Base-by-base conservation (phyloP, 176 grass and related monocot species). In the Raddia distichophylla region DNA sequence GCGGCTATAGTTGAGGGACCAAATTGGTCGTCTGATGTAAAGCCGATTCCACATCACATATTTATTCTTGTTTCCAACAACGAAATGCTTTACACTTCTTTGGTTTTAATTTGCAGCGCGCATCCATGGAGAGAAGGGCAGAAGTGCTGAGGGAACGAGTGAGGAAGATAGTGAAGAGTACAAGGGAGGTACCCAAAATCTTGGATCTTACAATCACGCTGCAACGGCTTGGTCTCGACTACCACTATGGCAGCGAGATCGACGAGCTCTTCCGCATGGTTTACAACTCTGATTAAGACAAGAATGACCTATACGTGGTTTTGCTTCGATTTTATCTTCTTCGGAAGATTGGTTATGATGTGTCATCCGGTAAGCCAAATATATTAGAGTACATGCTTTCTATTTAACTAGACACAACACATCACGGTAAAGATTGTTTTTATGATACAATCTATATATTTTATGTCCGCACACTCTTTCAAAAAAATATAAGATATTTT, bases 301-400 rank as follows among this genome's bases (percentile, higher is more conserved):
- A 67, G 12, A 44, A 40, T 27, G 19, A 86, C 45, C 66, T 85
- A 22, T 10, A 71, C 11, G 1, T 78, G 40, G 83, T 71, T n/a
- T 78, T 66, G 4, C 75, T 71, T 71, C 5, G 75, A 2, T 85
- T 85, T 64, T 85, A 79, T 56, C 75, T 85, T 72, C 67, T 85
- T 7, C 35, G 58, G 12, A 78, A 85, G 19, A 34, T 79, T 15
- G 48, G 67, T 2, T 72, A 79, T 34, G 67, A 79, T 46, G 75
- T 85, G 19, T 45, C 83, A 72, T 79, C 83, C 9, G 66, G 83
- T 79, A 82, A 82, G 68, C 37, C 37, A 40, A 40, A 40, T 40
- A 40, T 40, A 1, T 27, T 1, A 27, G 1, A 27, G 27, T 1
- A 40, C 37, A 40, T 40, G 4, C 4, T 40, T 2, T 40, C 2